A percentile compares a stretch with the other conserved stretches of the same genome.
These are phyloP conservation scores for Raddia distichophylla DNA, from an alignment of 176 grass and related monocot species.

Conservation along the genomic window DNA sequence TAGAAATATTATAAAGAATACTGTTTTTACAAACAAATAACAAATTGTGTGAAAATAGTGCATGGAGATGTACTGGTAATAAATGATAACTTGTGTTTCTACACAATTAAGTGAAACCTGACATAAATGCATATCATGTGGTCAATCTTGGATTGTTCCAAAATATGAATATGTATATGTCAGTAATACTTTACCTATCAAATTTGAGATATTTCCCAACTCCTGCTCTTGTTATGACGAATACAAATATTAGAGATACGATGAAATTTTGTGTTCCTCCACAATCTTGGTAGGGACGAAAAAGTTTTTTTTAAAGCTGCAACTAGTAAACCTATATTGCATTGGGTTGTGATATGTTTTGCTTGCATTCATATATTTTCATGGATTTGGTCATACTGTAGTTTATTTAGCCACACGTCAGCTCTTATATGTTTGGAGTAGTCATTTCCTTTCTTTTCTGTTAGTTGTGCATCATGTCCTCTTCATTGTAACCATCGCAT, in stretches of 20 bases:
- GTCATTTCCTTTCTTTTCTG: background rate
- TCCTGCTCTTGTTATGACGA: background rate
- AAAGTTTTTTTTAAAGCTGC: background rate
- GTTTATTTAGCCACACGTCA: background rate
- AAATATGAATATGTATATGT: background rate
- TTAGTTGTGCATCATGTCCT: background rate
- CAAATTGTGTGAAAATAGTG: background rate
- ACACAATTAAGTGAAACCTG: background rate
- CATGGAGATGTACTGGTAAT: background rate
- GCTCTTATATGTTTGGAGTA: constrained; percentile 16
- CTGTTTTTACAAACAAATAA: background rate
- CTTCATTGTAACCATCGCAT: background rate
- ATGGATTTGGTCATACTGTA: background rate
- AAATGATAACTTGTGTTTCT: background rate
- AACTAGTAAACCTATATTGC: background rate
- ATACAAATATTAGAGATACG: background rate
- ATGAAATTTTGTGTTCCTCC: background rate
- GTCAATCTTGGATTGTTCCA: background rate
- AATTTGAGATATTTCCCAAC: background rate
- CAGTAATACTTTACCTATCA: background rate
- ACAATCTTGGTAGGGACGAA: background rate
- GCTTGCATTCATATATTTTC: background rate
- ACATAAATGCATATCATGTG: background rate
- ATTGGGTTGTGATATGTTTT: background rate
- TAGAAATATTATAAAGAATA: background rate